A percentile compares a stretch with the other conserved stretches of the same genome.
phyloP scores from a whole-genome alignment of 176 grass and related monocot genomes.

The Aegilops sharonensis region DNA sequence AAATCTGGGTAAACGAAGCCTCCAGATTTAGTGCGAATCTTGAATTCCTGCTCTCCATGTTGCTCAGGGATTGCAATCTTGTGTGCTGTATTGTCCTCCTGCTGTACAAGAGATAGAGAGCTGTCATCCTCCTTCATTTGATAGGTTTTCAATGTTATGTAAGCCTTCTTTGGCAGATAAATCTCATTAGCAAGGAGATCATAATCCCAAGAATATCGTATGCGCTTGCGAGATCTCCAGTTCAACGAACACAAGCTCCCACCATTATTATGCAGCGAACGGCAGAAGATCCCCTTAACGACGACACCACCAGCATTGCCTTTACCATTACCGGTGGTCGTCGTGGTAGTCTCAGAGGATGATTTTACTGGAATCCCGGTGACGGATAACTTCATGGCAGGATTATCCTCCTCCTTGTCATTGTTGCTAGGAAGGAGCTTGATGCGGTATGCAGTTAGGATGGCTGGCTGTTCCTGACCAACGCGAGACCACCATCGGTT shows the following conservation, averaged over 20 bases:
- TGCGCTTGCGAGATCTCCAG: background rate
- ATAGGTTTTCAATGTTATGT: no score
- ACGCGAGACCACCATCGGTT: background rate
- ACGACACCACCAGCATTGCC: background rate
- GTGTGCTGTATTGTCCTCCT: background rate
- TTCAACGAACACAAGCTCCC: background rate
- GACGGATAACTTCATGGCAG: background rate
- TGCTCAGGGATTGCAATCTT: background rate
- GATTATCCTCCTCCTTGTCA: background rate
- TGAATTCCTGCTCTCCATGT: background rate
- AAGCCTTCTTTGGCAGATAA: no score
- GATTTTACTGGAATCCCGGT: background rate
- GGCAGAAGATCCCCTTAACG: background rate
- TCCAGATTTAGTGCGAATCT: background rate
- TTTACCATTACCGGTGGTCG: background rate
- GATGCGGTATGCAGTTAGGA: background rate
- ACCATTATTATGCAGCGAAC: background rate
- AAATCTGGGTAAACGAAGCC: background rate
- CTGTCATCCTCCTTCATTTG: no score
- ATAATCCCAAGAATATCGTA: background rate
- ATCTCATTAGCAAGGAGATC: no score
- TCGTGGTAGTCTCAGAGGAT: background rate
- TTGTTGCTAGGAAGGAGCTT: background rate
- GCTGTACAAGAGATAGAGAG: no score
- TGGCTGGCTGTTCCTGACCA: background rate